Conservation (phyloP, 2,329 filamentous ascomycete genomes). For the Phialemonium atrogriseum region DNA sequence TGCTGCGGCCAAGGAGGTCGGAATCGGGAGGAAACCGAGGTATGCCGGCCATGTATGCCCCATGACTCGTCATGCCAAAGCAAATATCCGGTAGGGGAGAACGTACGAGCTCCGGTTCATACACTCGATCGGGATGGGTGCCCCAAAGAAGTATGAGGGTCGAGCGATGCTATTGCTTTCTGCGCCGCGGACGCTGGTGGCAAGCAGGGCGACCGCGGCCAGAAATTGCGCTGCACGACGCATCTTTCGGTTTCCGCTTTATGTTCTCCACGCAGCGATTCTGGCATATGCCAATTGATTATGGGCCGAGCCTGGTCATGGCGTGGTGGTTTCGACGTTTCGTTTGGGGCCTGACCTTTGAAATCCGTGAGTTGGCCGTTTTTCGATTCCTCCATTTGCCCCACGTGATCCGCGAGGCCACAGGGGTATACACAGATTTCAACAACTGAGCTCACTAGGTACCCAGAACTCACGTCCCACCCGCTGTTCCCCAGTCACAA, state of each 20-base stretch:
- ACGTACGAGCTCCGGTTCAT: slow-evolving; percentile 66
- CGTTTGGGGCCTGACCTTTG: no score
- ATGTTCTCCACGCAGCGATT: no score
- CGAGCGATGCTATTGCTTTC: slow-evolving; percentile 22
- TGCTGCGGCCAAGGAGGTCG: neutral
- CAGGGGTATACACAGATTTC: no score
- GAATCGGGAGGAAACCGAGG: neutral
- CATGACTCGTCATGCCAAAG: neutral
- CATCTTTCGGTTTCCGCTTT: neutral
- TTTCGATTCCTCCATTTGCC: no score
- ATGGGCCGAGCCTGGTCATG: slow-evolving; percentile 1
- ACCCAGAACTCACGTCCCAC: no score
- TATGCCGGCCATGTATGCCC: neutral
- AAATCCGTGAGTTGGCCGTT: no score
- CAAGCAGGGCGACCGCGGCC: neutral
- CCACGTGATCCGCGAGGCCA: no score
- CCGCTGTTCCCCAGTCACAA: no score
- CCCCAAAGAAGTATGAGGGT: slow-evolving; percentile 58
- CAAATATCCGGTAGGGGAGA: slow-evolving; percentile 1
- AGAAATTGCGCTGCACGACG: neutral
- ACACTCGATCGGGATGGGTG: slow-evolving; percentile 61
- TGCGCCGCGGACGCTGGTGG: neutral
- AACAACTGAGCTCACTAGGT: no score
- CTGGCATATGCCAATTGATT: slow-evolving; percentile 1
- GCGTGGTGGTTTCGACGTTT: no score